Percentiles rank a stretch among this genome's conserved stretches.
Evolutionary conservation across 83 land plant species (phyloP).

Genomic region (Picea abies): DNA sequence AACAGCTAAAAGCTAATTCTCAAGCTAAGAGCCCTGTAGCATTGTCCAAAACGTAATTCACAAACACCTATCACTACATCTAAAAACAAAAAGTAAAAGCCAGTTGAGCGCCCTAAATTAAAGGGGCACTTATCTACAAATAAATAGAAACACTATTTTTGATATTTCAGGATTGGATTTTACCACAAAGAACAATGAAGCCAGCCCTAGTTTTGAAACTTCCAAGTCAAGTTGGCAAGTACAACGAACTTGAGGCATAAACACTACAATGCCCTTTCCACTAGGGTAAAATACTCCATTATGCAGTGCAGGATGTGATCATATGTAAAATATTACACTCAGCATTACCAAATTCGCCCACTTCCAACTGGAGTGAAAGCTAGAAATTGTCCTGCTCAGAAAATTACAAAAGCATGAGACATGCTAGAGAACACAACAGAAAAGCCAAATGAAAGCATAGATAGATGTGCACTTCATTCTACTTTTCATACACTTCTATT

Average conservation of each 20-base stretch:
- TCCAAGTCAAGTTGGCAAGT: background rate
- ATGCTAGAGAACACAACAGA: conserved; percentile 6
- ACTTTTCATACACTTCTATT: conserved; percentile 1
- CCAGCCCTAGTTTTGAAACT: background rate
- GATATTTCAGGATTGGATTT: conserved; percentile 6
- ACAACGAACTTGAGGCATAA: background rate
- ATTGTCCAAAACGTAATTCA: background rate
- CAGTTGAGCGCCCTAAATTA: background rate
- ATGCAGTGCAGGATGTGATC: background rate
- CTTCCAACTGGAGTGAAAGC: background rate
- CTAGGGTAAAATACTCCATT: conserved; percentile 1
- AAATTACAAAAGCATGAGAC: conserved; percentile 4
- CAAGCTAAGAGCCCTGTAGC: background rate
- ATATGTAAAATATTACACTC: background rate
- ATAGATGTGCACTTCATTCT: background rate
- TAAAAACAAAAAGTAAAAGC: background rate
- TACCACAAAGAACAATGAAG: background rate
- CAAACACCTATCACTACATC: background rate
- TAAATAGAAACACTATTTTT: background rate
- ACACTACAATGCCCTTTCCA: background rate
- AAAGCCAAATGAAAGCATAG: conserved; percentile 14
- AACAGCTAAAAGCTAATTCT: background rate
- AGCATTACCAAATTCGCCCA: conserved; percentile 4
- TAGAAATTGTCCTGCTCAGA: conserved; percentile 5
- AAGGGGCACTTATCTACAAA: conserved; percentile 9